A percentile compares a stretch with the other conserved stretches of the same genome.
phyloP scores from a whole-genome alignment of 331 rosid genomes.

The Cydonia oblonga region DNA sequence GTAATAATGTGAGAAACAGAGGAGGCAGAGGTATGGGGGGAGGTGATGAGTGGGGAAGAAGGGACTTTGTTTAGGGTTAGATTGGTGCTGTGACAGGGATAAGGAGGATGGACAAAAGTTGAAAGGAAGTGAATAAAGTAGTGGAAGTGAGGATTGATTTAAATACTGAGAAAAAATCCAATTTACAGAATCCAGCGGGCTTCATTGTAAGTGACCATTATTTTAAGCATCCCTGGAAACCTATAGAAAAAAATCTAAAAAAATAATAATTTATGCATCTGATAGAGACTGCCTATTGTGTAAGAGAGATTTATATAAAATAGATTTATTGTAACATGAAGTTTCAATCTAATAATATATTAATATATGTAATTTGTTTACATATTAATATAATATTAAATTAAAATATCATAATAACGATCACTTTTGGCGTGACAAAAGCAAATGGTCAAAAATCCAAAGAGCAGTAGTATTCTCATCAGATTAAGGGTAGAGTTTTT shows the following conservation, averaged over 20 bases:
- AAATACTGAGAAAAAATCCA: background rate
- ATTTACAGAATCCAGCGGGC: constrained; percentile 12
- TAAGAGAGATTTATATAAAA: too few relatives aligned
- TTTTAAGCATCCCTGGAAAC: constrained; percentile 1
- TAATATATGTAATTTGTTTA: too few relatives aligned
- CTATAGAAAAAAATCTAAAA: background rate
- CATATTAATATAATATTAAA: too few relatives aligned
- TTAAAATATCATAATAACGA: too few relatives aligned
- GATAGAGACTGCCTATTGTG: too few relatives aligned
- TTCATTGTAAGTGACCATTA: constrained; percentile 19
- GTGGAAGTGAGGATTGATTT: constrained; percentile 11
- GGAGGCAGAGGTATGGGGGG: constrained; percentile 32
- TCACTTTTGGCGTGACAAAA: too few relatives aligned
- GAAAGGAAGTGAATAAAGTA: constrained; percentile 16
- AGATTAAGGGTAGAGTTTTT: constrained; percentile 17
- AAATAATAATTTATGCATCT: too few relatives aligned
- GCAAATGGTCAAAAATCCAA: constrained; percentile 20
- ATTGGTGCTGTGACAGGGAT: constrained; percentile 18
- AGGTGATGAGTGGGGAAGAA: background rate
- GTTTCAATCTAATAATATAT: too few relatives aligned
- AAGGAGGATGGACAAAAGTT: constrained; percentile 18
- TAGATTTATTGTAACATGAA: too few relatives aligned
- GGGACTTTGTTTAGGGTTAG: background rate
- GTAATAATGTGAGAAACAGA: constrained; percentile 13
- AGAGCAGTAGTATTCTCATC: background rate